Percentiles rank a stretch among this genome's conserved stretches.
Conservation (phyloP, 1,284 basidiomycete genomes). For the Trametes versicolor region DNA sequence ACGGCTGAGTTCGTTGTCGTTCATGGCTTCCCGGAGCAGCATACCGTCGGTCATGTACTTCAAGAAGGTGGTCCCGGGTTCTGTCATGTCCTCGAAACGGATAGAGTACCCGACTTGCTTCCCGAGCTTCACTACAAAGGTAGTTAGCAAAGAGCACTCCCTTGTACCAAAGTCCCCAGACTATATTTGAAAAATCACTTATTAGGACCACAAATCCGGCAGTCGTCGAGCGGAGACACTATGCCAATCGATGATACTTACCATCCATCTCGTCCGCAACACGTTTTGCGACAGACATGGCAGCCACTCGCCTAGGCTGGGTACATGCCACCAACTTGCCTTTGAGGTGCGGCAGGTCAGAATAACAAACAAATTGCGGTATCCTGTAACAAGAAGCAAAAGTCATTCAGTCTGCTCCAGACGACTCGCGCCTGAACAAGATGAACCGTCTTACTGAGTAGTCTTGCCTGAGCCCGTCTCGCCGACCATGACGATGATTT, state of each 20-base stretch:
- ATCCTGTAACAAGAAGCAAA: slow-evolving; percentile 56
- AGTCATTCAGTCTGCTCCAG: background rate
- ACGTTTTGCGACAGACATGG: slow-evolving; percentile 98
- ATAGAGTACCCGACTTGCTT: slow-evolving; percentile 98
- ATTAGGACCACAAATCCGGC: too few species aligned
- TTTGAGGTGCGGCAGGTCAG: slow-evolving; percentile 89
- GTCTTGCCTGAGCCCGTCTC: slow-evolving; percentile 99
- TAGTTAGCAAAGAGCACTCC: background rate
- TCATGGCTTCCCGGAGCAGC: slow-evolving; percentile 96
- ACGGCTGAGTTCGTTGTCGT: slow-evolving; percentile 88
- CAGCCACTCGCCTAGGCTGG: slow-evolving; percentile 96
- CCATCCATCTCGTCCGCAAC: slow-evolving; percentile 99
- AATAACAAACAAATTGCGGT: slow-evolving; percentile 95
- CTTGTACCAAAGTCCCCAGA: too few species aligned
- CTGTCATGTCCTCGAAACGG: slow-evolving; percentile 98
- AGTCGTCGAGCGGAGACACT: too few species aligned
- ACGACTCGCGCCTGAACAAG: slow-evolving; percentile 1
- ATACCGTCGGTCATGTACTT: slow-evolving; percentile 99
- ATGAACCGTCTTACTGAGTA: slow-evolving; percentile 76
- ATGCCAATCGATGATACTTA: too few species aligned
- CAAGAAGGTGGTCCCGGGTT: slow-evolving; percentile 89
- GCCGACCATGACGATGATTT: slow-evolving; percentile 96
- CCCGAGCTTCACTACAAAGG: slow-evolving; percentile 80
- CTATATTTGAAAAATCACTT: too few species aligned
- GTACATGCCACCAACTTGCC: slow-evolving; percentile 97